These are phyloP conservation scores for Mycogone perniciosa DNA, from an alignment of 2,329 filamentous ascomycete species.

Conservation along the genomic window DNA sequence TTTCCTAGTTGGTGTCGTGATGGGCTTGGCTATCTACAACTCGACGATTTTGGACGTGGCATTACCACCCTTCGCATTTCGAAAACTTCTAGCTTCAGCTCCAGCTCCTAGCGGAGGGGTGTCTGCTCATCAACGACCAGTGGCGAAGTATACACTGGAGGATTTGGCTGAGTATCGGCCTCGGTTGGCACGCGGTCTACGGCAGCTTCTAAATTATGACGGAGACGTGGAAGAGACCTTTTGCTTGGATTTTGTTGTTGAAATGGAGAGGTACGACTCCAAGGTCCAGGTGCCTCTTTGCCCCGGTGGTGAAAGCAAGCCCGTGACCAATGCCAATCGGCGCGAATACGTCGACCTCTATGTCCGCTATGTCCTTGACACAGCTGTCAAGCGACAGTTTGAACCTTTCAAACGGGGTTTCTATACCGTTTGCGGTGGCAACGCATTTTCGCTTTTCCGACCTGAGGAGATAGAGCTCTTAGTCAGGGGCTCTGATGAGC, in stretches of 20 bases:
- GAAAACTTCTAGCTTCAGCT: conserved; percentile 74
- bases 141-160: conserved; percentile 68
- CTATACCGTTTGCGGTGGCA: conserved; percentile 84
- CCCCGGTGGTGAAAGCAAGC: conserved; percentile 61
- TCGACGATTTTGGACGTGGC: conserved; percentile 87
- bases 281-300: conserved; percentile 63
- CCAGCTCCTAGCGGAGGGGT: conserved; percentile 50
- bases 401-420: conserved; percentile 93
- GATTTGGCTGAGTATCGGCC: conserved; percentile 81
- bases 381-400: conserved; percentile 72
- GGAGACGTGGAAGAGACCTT: conserved; percentile 78
- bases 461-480: conserved; percentile 89
- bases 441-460: conserved; percentile 78
- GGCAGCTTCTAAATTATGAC: conserved; percentile 72
- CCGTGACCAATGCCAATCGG: conserved; percentile 79
- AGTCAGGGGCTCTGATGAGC: conserved; percentile 76
- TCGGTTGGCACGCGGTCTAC: conserved; percentile 65
- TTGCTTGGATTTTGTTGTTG: conserved; percentile 72
- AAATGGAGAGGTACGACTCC: conserved; percentile 71
- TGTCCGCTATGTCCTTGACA: conserved; percentile 72
- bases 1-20: conserved; percentile 79
- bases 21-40: conserved; percentile 90
- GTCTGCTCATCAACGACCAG: conserved; percentile 49
- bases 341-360: conserved; percentile 84
- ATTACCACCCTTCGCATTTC: conserved; percentile 81